These are phyloP conservation scores for Kregervanrija fluxuum DNA, from an alignment of 805 yeast species.

Conservation along the genomic window DNA sequence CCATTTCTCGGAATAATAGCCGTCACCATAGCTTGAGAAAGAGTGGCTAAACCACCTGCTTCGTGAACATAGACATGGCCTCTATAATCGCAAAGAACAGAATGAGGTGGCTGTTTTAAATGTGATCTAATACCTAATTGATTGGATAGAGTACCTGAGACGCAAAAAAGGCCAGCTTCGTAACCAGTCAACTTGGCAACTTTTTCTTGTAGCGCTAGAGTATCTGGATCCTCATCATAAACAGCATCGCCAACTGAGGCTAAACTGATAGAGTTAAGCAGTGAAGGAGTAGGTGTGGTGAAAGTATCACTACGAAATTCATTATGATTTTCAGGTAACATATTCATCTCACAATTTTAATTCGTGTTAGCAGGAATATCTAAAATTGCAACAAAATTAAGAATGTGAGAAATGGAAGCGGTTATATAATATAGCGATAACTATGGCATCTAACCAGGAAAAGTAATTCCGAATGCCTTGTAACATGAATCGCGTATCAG, in stretches of 20 bases:
- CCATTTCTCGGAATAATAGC: conserved; percentile 79
- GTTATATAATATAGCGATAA: too few relatives aligned
- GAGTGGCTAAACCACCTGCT: conserved; percentile 86
- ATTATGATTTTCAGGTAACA: conserved; percentile 26
- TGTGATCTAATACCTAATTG: conserved; percentile 78
- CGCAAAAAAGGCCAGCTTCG: conserved; percentile 76
- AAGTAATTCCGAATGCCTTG: too few relatives aligned
- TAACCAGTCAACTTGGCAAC: conserved; percentile 69
- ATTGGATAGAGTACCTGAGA: conserved; percentile 85
- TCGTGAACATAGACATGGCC: conserved; percentile 80
- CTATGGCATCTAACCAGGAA: too few relatives aligned
- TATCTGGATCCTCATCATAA: conserved; percentile 75
- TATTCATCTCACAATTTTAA: not conserved
- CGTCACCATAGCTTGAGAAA: conserved; percentile 87
- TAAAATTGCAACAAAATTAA: too few relatives aligned
- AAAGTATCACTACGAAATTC: conserved; percentile 77
- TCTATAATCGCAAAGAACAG: conserved; percentile 76
- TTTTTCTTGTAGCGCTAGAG: conserved; percentile 53
- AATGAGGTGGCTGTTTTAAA: conserved; percentile 73
- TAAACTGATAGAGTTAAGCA: conserved; percentile 53
- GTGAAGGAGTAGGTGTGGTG: conserved; percentile 74
- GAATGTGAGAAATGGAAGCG: too few relatives aligned
- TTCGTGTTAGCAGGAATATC: too few relatives aligned
- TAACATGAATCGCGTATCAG: too few relatives aligned
- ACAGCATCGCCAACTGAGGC: conserved; percentile 81